Base-by-base conservation (phyloP, 2,329 filamentous ascomycete species). In the Phialemonium atrogriseum region DNA sequence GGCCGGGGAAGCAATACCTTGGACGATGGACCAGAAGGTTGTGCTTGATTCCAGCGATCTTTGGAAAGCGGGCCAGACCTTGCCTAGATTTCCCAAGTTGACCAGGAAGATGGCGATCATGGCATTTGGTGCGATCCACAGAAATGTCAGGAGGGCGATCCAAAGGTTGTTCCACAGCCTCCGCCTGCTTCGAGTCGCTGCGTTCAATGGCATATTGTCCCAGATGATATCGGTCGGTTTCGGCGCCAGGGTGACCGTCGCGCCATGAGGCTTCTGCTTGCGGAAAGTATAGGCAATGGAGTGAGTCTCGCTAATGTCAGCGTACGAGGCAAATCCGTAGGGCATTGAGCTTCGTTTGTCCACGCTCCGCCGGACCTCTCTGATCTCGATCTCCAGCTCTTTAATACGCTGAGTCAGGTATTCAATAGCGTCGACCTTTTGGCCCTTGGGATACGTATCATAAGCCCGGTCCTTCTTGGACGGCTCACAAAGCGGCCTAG, bases 321-420 rank as follows among this genome's bases (percentile, higher is more conserved):
- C 78, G 60, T 91, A 98, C 47, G 86, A 95, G 7, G 89, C 88
- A 52, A 98, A 98, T 0, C 91, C 91, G 50, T 88, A 98, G 0
- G 85, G 71, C 71, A 94, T 82, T 11, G 88, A 81, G 51, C 89
- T 85, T 30, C 88, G 78, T 54, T 80, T 86, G 57, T 96, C 89
- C 7, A 98, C 78, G 1, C 77, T 78, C 23, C 77, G 71, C 10
- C 91, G 77, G 2, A 88, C 82, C 40, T 91, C 77, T 50, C 83
- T 85, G 57, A 98, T 87, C 50, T 93, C 76, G 9, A 77, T 56
- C 53, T 96, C 89, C 21, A 98, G 68, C 28, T 80, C 70, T 44
- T 78, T 77, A 50, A 98, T 95, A 12, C 88, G 79, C 32, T 81
- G 73, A 0, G 87, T 93, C 33, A 94, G 67, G 49, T 94, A 96